Evolutionary conservation across 2,329 filamentous ascomycete species (phyloP).

Genomic region (Colletotrichum viniferum): DNA sequence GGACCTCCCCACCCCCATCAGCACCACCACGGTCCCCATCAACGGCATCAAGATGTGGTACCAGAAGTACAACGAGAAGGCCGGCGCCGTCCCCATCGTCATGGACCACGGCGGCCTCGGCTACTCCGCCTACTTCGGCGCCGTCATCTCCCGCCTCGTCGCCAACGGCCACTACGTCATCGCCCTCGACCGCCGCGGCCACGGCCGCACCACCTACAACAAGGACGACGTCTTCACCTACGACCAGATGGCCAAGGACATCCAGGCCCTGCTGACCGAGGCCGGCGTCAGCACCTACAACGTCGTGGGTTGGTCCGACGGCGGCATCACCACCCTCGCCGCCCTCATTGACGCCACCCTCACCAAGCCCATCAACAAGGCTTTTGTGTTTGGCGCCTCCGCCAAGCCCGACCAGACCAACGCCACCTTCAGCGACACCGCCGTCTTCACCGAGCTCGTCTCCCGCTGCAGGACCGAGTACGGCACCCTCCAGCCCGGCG

Average conservation of each 20-base stretch:
- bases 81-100: conserved; percentile 37
- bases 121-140: conserved; percentile 44
- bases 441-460: conserved; percentile 30
- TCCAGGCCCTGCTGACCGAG: conserved; percentile 32
- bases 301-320: conserved; percentile 47
- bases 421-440: conserved; percentile 32
- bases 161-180: conserved; percentile 39
- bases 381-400: conserved; percentile 42
- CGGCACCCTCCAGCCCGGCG: conserved; percentile 35
- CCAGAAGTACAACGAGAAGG: conserved; percentile 42
- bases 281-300: conserved; percentile 33
- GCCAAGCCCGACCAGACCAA: conserved; percentile 38
- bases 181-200: conserved; percentile 44
- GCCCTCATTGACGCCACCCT: conserved; percentile 36
- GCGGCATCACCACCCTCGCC: conserved; percentile 40
- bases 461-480: conserved; percentile 40
- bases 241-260: conserved; percentile 40
- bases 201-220: conserved; percentile 43
- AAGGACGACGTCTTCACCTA: conserved; percentile 40
- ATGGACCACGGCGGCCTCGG: conserved; percentile 45
- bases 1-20: conserved; percentile 37
- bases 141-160: conserved; percentile 38
- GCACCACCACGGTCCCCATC: conserved; percentile 29
- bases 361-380: conserved; percentile 37
- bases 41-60: conserved; percentile 45